Percentiles rank a stretch among this genome's conserved stretches.
Evolutionary conservation across 176 grass and related monocot genomes (phyloP).

Genomic region (Oryza meyeriana): DNA sequence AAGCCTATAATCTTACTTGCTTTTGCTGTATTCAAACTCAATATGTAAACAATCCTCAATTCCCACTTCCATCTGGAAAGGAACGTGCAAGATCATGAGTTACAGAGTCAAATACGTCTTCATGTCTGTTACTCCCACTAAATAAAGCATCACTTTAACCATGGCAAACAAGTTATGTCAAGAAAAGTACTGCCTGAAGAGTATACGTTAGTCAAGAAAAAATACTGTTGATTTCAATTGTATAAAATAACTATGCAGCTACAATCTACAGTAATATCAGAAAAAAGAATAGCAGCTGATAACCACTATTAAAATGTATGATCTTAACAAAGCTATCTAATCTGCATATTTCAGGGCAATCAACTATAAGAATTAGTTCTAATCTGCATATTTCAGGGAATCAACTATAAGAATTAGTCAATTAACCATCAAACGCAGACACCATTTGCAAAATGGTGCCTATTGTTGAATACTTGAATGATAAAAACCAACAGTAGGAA

Average conservation of each 20-base stretch:
- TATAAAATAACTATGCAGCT: neutral
- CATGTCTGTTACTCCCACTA: neutral
- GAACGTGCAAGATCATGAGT: neutral
- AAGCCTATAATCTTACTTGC: constrained; percentile 58
- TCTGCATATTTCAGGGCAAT: too few relatives aligned
- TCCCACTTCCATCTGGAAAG: constrained; percentile 88
- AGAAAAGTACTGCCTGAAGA: too few relatives aligned
- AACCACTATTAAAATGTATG: neutral
- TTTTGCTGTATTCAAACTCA: constrained; percentile 95
- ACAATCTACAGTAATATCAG: neutral
- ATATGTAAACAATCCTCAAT: constrained; percentile 96
- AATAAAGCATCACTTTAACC: neutral
- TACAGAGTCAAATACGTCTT: neutral
- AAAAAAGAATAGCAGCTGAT: neutral
- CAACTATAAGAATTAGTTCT: too few relatives aligned
- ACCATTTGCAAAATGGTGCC: neutral
- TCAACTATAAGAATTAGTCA: neutral
- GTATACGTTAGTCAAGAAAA: too few relatives aligned
- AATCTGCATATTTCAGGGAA: too few relatives aligned
- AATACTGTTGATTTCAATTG: neutral
- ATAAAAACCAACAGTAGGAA: neutral
- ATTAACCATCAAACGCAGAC: neutral
- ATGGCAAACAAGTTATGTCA: too few relatives aligned
- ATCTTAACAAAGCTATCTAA: too few relatives aligned
- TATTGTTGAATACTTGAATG: neutral